Conservation (phyloP, 139 green algal genomes). For the Yamagishiella unicocca region DNA sequence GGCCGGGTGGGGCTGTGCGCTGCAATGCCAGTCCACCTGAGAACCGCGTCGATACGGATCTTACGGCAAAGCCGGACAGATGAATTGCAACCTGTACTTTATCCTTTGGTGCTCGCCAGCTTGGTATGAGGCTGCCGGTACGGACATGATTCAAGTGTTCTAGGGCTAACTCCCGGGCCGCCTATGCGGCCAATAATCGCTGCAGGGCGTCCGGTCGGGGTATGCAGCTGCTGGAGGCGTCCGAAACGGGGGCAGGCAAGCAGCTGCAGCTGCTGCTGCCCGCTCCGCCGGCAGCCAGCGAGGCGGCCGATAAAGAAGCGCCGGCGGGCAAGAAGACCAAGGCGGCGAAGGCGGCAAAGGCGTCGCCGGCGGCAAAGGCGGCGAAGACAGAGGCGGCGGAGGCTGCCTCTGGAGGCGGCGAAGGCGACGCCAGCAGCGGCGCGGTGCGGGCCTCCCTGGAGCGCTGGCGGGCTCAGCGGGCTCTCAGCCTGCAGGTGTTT, state of each 20-base stretch:
- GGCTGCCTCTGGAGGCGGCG: background rate
- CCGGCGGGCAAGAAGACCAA: slow-evolving; percentile 8
- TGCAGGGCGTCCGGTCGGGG: background rate
- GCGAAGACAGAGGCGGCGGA: too few relatives aligned
- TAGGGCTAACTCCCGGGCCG: too few relatives aligned
- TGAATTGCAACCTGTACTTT: too few relatives aligned
- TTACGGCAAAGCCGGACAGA: too few relatives aligned
- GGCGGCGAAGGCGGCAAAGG: background rate
- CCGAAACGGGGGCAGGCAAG: background rate
- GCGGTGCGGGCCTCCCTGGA: background rate
- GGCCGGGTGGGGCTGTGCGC: too few relatives aligned
- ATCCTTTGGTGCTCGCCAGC: too few relatives aligned
- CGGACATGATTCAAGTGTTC: too few relatives aligned
- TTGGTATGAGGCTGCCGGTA: too few relatives aligned
- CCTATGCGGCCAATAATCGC: too few relatives aligned
- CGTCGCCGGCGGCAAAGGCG: too few relatives aligned
- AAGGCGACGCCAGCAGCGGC: background rate
- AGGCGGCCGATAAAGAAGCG: background rate
- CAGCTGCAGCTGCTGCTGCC: slow-evolving; percentile 1
- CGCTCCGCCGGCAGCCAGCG: background rate
- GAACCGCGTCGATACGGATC: too few relatives aligned
- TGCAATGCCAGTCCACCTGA: too few relatives aligned
- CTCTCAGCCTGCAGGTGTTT: slow-evolving; percentile 24
- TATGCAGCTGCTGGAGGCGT: slow-evolving; percentile 12
- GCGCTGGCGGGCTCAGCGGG: background rate